Conservation (phyloP, 495 filamentous ascomycete species). For the Pseudomonodictys pantanalensis region DNA sequence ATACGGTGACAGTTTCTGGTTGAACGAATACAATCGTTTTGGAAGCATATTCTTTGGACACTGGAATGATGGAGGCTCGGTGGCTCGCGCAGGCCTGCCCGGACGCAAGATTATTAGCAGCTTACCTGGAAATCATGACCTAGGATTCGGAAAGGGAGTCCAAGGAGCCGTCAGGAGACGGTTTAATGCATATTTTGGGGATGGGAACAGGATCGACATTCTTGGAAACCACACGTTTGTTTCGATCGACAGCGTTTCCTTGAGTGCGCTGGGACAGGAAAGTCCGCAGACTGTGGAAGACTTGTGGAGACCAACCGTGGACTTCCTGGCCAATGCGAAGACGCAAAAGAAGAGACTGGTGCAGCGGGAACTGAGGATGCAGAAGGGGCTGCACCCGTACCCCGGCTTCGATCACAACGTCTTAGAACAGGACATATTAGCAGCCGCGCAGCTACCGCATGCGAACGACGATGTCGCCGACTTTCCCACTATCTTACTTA, state of each 20-base stretch:
- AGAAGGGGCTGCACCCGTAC: constrained; percentile 40
- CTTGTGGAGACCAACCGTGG: constrained; percentile 72
- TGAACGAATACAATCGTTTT: constrained; percentile 77
- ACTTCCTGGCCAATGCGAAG: constrained; percentile 69
- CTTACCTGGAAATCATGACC: constrained; percentile 92
- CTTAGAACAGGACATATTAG: constrained; percentile 24
- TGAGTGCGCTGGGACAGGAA: constrained; percentile 66
- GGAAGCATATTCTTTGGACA: constrained; percentile 70
- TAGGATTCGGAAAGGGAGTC: constrained; percentile 87
- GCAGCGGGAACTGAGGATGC: constrained; percentile 53
- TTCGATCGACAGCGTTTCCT: constrained; percentile 79
- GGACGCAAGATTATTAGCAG: constrained; percentile 70
- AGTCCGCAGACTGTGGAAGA: constrained; percentile 41
- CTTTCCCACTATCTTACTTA: constrained; percentile 80
- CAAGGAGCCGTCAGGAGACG: constrained; percentile 72
- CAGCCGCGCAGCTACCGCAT: constrained; percentile 20
- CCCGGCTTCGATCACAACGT: constrained; percentile 35
- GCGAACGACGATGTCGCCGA: constrained; percentile 43
- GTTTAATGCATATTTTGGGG: constrained; percentile 86
- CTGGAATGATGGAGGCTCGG: constrained; percentile 36
- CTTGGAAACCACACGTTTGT: constrained; percentile 96
- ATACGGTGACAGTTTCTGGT: constrained; percentile 77
- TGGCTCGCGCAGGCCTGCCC: constrained; percentile 28
- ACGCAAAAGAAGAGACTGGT: constrained; percentile 49
- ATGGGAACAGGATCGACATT: constrained; percentile 80